These are phyloP conservation scores for Bruguiera sexangula DNA, from an alignment of 345 rosid species.

Conservation along the genomic window DNA sequence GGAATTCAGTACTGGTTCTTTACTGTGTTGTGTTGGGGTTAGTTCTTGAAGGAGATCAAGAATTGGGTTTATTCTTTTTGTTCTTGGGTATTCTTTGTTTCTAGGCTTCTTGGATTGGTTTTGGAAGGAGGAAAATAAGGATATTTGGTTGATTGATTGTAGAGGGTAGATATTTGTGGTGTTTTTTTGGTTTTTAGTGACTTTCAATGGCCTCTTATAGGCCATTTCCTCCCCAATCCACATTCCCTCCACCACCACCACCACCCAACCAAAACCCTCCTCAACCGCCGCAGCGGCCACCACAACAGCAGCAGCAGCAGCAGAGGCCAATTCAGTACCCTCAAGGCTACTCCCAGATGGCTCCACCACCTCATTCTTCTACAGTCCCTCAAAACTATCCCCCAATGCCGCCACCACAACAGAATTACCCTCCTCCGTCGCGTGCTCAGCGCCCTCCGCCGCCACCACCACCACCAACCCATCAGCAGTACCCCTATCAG, in stretches of 20 bases:
- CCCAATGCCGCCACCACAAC: slow-evolving; percentile 8
- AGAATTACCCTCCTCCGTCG: slow-evolving; percentile 28
- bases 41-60: too few relatives aligned
- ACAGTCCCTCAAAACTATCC: slow-evolving; percentile 27
- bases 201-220: slow-evolving; percentile 30
- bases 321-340: slow-evolving; percentile 30
- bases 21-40: too few relatives aligned
- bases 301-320: slow-evolving; percentile 17
- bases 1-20: too few relatives aligned
- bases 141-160: background rate
- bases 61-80: too few relatives aligned
- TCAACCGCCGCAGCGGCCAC: slow-evolving; percentile 22
- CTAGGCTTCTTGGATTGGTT: too few relatives aligned
- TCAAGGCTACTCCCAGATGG: slow-evolving; percentile 25
- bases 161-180: background rate
- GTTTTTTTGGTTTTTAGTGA: background rate
- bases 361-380: slow-evolving; percentile 23
- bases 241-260: slow-evolving; percentile 12
- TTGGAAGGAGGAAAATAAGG: too few relatives aligned
- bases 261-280: slow-evolving; percentile 18
- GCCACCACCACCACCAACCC: slow-evolving; percentile 55
- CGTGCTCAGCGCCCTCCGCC: slow-evolving; percentile 28
- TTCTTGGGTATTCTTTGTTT: too few relatives aligned
- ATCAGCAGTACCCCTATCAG: slow-evolving; percentile 63
- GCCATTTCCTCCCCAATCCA: slow-evolving; percentile 24